A percentile compares a stretch with the other conserved stretches of the same genome.
These are phyloP conservation scores for Cladosporium sp. DNA, from an alignment of 2,329 filamentous ascomycete species.

Conservation along the genomic window DNA sequence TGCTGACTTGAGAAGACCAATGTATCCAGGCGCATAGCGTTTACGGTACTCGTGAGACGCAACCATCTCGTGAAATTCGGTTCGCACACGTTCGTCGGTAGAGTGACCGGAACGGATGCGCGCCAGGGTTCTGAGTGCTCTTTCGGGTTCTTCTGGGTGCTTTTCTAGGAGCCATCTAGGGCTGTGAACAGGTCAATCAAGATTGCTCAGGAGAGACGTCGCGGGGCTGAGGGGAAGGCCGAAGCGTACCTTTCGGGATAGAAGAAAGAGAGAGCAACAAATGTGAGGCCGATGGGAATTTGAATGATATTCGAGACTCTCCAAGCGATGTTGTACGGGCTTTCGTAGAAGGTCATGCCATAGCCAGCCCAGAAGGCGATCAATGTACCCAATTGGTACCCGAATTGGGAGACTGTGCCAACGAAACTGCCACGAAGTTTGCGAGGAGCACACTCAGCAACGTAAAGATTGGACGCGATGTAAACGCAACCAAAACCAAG, in stretches of 20 bases:
- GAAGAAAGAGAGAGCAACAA: constrained; percentile 41
- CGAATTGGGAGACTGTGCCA: constrained; percentile 44
- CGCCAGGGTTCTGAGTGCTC: constrained; percentile 32
- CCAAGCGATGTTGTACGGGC: constrained; percentile 47
- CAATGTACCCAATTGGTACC: constrained; percentile 46
- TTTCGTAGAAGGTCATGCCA: constrained; percentile 45
- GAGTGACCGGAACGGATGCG: constrained; percentile 36
- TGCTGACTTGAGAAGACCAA: constrained; percentile 35
- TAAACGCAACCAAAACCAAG: constrained; percentile 46
- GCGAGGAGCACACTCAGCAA: constrained; percentile 45
- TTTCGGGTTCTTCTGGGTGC: constrained; percentile 28
- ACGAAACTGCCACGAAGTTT: constrained; percentile 44
- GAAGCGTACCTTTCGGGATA: constrained; percentile 37
- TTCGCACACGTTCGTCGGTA: constrained; percentile 34
- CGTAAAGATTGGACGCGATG: constrained; percentile 46
- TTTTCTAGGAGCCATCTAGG: constrained; percentile 41
- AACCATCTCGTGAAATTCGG: constrained; percentile 42
- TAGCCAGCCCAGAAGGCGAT: constrained; percentile 49
- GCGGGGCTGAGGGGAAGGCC: too few relatives aligned
- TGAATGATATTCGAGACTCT: constrained; percentile 45
- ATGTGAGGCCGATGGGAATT: constrained; percentile 42
- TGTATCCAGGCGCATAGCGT: constrained; percentile 36
- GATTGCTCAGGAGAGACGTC: too few relatives aligned
- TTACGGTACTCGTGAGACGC: constrained; percentile 39
- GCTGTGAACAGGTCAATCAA: constrained; percentile 15